These are phyloP conservation scores for Ensete ventricosum DNA, from an alignment of 176 grass and related monocot species.

Conservation along the genomic window DNA sequence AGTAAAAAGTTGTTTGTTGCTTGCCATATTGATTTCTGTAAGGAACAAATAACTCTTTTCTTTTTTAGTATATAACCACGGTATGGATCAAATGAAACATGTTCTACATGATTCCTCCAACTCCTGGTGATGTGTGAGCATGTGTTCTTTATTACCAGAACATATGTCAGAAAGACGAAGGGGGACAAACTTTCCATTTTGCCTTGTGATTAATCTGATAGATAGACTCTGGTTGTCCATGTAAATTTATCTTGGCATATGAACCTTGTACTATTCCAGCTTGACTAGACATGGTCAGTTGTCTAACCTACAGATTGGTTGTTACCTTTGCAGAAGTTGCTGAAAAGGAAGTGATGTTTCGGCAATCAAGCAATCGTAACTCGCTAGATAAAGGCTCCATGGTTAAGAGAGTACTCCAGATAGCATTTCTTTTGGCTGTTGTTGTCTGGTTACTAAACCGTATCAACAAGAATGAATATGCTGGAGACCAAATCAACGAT, in stretches of 20 bases:
- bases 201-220: not conserved
- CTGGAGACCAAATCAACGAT: constrained; percentile 29
- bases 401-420: constrained; percentile 51
- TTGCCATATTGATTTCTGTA: too few species aligned
- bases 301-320: not conserved
- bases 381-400: constrained; percentile 53
- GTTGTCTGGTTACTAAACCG: constrained; percentile 53
- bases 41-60: too few species aligned
- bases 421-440: constrained; percentile 41
- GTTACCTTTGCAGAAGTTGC: not conserved
- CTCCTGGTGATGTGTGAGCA: too few species aligned
- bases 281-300: not conserved
- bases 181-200: too few species aligned
- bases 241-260: too few species aligned
- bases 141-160: too few species aligned
- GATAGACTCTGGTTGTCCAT: not conserved
- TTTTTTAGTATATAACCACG: too few species aligned
- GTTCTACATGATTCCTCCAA: too few species aligned
- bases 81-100: too few species aligned
- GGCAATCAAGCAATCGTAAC: constrained; percentile 44
- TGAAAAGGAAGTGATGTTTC: constrained; percentile 28
- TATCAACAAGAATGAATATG: constrained; percentile 53
- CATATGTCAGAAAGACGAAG: too few species aligned
- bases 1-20: too few species aligned
- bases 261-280: too few species aligned